These are phyloP conservation scores for Agroathelia rolfsii DNA, from an alignment of 1,284 basidiomycete genomes.

Conservation along the genomic window DNA sequence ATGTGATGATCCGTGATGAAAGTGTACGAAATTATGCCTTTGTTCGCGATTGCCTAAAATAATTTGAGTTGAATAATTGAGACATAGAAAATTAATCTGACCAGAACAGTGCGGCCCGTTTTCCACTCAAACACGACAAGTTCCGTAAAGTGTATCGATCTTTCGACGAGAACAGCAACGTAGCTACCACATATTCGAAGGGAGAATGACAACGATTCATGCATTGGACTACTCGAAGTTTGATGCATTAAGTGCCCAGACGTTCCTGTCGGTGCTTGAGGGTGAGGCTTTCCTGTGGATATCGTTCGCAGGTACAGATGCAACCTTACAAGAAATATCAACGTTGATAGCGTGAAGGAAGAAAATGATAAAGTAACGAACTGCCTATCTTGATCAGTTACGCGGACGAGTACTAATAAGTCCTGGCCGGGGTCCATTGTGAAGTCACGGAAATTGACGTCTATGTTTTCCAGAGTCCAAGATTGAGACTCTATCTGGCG, in stretches of 20 bases:
- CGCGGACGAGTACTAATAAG: conserved; percentile 40
- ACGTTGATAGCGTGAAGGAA: conserved; percentile 4
- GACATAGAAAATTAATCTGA: conserved; percentile 21
- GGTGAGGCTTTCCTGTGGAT: conserved; percentile 37
- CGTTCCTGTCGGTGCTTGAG: conserved; percentile 23
- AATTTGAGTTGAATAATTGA: conserved; percentile 8
- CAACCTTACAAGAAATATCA: conserved; percentile 11
- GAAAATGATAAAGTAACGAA: no score
- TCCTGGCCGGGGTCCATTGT: conserved; percentile 54
- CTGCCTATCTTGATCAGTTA: conserved; percentile 3
- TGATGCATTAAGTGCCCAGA: no score
- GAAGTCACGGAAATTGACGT: conserved; percentile 42
- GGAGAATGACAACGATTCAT: conserved; percentile 24
- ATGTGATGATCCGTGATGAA: conserved; percentile 36
- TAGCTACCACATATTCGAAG: conserved; percentile 40
- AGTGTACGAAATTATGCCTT: conserved; percentile 30
- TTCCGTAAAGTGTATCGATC: conserved; percentile 25
- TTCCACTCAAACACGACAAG: conserved; percentile 58
- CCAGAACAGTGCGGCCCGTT: conserved; percentile 33
- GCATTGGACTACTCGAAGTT: no score
- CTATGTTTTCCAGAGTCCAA: conserved; percentile 36
- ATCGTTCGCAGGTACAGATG: conserved; percentile 36
- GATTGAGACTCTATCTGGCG: conserved; percentile 34
- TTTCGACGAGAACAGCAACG: conserved; percentile 36
- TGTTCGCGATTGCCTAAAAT: conserved; percentile 22